Base-by-base conservation (phyloP, 176 grass and related monocot genomes). In the Zoysia pacifica region DNA sequence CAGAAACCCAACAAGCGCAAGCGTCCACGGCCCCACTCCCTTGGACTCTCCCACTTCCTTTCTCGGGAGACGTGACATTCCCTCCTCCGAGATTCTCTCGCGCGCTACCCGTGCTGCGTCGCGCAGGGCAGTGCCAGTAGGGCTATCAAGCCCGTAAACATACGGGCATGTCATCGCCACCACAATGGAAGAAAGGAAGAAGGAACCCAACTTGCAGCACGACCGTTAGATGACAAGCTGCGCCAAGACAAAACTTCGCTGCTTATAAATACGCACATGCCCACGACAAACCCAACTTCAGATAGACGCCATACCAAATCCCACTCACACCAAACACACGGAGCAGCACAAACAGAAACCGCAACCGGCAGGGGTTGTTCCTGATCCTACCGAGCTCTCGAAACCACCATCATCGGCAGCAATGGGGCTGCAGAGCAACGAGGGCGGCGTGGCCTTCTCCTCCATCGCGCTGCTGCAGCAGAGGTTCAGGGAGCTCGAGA, bases 401-500 rank as follows among this genome's bases (percentile, higher is more conserved):
- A 36, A 58, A 39, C 14, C 68, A 19, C 47, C 69, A 66, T 69
- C 55, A 37, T 55, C 68, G 56, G 53, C 55, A 63, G 41, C 79
- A 56, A 73, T 72, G 80, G 85, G 69, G 40, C 81, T 71, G 71
- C 69, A 97, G 67, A 86, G 76, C 84, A 80, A 76, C 59, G 71
- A 89, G 7, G 85, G 80, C 18, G 36, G 62, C 28, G 71, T 84
- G 62, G 85, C 87, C 77, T 78, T 88, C 65, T 94, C 94, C 68
- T 91, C 94, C 65, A 90, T 97, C 80, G 90, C 90, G 20, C 83
- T 97, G 70, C 80, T 97, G 77, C 90, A 86, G 80, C 85, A 93
- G 83, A 92, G 95, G 83, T 97, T 94, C 79, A 94, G 80, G 74
- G 86, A 93, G 69, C 84, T 94, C 70, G 85, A 94, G 70, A 92